These are phyloP conservation scores for Arctium minus DNA, from an alignment of 129 eudicot genomes.

Conservation along the genomic window DNA sequence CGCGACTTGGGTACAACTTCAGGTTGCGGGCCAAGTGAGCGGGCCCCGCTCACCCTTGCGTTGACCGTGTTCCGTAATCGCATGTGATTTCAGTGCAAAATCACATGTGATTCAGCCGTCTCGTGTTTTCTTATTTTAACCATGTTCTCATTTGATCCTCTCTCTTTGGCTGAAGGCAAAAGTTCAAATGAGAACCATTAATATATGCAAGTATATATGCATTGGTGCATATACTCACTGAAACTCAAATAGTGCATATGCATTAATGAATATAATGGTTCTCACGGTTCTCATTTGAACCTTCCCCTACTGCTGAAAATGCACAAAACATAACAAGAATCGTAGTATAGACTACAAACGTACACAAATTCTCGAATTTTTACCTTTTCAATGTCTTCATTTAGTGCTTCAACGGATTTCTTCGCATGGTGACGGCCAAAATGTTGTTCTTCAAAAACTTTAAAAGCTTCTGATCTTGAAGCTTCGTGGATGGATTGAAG, in stretches of 20 bases:
- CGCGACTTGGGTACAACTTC: too few relatives aligned
- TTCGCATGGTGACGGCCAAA: constrained; percentile 95
- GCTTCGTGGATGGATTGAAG: constrained; percentile 54
- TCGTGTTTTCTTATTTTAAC: too few relatives aligned
- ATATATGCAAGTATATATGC: not conserved
- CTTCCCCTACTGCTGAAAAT: not conserved
- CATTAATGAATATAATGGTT: not conserved
- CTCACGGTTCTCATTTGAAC: not conserved
- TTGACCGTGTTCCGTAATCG: too few relatives aligned
- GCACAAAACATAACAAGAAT: not conserved
- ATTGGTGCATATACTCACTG: not conserved
- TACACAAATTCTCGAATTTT: not conserved
- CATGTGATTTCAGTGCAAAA: too few relatives aligned
- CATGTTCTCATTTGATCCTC: too few relatives aligned
- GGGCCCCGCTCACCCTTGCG: too few relatives aligned
- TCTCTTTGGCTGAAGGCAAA: too few relatives aligned
- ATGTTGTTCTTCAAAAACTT: constrained; percentile 81
- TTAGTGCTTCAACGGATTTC: constrained; percentile 66
- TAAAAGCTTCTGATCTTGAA: constrained; percentile 51
- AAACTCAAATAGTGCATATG: not conserved
- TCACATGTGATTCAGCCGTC: too few relatives aligned
- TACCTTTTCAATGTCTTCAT: constrained; percentile 81
- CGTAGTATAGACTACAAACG: not conserved
- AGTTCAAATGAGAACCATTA: too few relatives aligned
- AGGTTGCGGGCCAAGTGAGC: too few relatives aligned